Conservation (phyloP, 2,329 filamentous ascomycete genomes). For the Cladosporium sp. region DNA sequence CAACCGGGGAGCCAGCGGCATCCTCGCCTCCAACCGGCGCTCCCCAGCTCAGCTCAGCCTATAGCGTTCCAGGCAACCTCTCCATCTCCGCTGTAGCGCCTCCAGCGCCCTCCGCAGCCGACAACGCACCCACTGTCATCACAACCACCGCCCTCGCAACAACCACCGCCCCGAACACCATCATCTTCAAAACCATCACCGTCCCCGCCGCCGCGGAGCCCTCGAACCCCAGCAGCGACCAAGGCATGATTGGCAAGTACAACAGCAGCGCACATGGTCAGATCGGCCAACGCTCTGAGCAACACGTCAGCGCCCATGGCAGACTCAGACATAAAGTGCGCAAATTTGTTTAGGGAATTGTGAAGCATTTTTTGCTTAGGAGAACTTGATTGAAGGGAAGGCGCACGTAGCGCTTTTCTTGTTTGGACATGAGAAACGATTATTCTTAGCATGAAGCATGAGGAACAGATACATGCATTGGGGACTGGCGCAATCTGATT, state of each 20-base stretch:
- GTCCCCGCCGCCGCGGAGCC: background rate
- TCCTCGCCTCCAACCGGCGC: background rate
- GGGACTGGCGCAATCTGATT: too few species aligned
- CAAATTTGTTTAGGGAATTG: too few species aligned
- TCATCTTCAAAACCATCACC: background rate
- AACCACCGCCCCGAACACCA: background rate
- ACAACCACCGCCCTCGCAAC: background rate
- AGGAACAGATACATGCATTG: too few species aligned
- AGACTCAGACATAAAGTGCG: background rate
- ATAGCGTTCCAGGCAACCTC: background rate
- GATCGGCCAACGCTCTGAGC: background rate
- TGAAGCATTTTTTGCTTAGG: too few species aligned
- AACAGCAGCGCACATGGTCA: background rate
- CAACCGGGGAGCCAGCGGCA: conserved; percentile 1
- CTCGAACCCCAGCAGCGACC: background rate
- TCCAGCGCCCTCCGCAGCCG: background rate
- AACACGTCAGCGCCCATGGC: background rate
- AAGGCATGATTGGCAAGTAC: background rate
- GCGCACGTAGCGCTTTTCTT: too few species aligned
- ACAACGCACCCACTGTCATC: background rate
- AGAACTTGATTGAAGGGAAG: too few species aligned
- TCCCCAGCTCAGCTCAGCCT: background rate
- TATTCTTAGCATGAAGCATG: too few species aligned
- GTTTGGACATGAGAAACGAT: too few species aligned
- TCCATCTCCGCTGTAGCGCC: too few species aligned